Evolutionary conservation across 2,329 filamentous ascomycete species (phyloP), one percentile per base, ranked within the genome.

Genomic region (Tolypocladium tropicale): DNA sequence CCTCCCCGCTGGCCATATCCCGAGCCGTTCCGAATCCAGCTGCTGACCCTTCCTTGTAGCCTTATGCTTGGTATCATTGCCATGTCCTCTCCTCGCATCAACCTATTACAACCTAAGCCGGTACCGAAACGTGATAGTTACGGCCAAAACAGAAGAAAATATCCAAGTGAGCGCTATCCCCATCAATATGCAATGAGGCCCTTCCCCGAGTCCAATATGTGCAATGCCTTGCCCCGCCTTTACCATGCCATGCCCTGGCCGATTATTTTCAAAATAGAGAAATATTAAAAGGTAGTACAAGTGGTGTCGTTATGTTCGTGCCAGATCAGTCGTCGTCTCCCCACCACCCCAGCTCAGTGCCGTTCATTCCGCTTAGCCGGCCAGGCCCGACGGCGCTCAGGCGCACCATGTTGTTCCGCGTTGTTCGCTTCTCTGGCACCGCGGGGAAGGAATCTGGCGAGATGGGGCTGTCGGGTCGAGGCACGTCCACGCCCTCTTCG

Each of bases 381-480:
- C 59, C 59, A 21, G 62, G 61, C 12, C 68, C 69, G 21, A 70
- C 67, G 2, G 69, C 68, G 39, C 69, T 70, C 39, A 70, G 54
- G 6, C 76, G 71, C 12, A 73, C 75, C 53, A 70, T 68, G 62
- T 74, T 73, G 61, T 64, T 66, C 52, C 66, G 59, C 25, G 66
- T 64, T 11, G 60, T 58, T 49, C 64, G 61, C 32, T 56, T 59
- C 18, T 48, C 52, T 18, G 63, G 62, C 6, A 61, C 58, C 11
- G 61, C 53, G 2, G 69, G 65, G 41, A 73, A 67, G 0, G 63
- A 57, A 16, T 66, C 65, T 2, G 71, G 68, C 0, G 71, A 73
- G 53, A 74, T 69, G 33, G 70, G 71, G 56, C 71, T 74, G 53
- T 78, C 74, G 3, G 75, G 74, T 25, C 74, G 67, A 6, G 74